These are phyloP conservation scores for Aspergillus novofumigatus DNA, from an alignment of 2,329 filamentous ascomycete genomes.

Conservation along the genomic window DNA sequence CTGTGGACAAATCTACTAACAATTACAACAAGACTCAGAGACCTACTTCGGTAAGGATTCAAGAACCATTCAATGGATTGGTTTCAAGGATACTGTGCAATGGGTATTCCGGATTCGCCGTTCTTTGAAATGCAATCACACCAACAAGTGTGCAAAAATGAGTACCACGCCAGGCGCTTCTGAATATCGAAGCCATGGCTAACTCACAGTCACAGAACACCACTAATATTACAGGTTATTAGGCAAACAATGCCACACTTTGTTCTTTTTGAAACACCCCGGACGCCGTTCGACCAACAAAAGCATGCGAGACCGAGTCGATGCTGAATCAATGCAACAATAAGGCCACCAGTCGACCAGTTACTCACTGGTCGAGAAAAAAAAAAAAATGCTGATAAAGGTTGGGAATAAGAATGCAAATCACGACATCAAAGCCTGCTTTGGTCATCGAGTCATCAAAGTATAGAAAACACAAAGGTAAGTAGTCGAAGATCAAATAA, in stretches of 20 bases:
- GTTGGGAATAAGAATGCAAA: slow-evolving; percentile 11
- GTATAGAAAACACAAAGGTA: slow-evolving; percentile 10
- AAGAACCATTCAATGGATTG: background rate
- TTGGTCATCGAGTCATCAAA: slow-evolving; percentile 37
- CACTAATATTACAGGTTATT: slow-evolving; percentile 35
- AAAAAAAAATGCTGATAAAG: slow-evolving; percentile 2
- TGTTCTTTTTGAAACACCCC: slow-evolving; percentile 24
- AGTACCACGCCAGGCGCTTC: background rate
- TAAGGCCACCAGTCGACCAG: background rate
- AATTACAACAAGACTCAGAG: background rate
- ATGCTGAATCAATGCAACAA: slow-evolving; percentile 6
- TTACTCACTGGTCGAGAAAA: slow-evolving; percentile 4
- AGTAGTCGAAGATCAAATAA: slow-evolving; percentile 11
- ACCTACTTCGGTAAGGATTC: background rate
- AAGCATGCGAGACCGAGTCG: slow-evolving; percentile 13
- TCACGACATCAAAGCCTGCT: slow-evolving; percentile 40
- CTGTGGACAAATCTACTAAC: background rate
- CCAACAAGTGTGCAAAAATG: background rate
- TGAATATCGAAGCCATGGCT: background rate
- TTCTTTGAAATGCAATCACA: background rate
- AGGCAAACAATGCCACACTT: slow-evolving; percentile 17
- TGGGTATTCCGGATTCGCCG: background rate
- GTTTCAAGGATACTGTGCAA: background rate
- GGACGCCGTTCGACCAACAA: slow-evolving; percentile 21
- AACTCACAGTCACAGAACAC: slow-evolving; percentile 1